These are phyloP conservation scores for Calonectria pseudoreteaudii DNA, from an alignment of 2,329 filamentous ascomycete genomes.

Conservation along the genomic window DNA sequence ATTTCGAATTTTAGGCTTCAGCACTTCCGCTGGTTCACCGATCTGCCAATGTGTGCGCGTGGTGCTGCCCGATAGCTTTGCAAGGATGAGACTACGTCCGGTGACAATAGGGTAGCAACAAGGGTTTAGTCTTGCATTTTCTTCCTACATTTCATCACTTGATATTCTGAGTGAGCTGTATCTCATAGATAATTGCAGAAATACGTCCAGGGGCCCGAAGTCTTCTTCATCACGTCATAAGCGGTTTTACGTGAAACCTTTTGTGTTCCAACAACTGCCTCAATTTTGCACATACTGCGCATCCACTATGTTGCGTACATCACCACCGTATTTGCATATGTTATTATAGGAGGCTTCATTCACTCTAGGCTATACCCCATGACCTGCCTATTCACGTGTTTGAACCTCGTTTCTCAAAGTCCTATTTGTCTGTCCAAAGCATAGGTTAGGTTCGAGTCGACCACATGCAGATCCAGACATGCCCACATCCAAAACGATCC, in stretches of 20 bases:
- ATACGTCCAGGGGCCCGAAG: neutral
- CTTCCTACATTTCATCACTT: neutral
- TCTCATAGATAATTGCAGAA: neutral
- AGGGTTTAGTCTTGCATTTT: neutral
- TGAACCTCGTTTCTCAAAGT: neutral
- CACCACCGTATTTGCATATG: neutral
- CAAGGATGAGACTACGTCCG: neutral
- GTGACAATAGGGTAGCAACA: neutral
- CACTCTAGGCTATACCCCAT: neutral
- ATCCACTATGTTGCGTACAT: neutral
- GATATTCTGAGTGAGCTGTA: neutral
- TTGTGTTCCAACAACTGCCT: neutral
- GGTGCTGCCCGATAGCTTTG: neutral
- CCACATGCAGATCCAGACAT: neutral
- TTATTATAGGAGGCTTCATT: neutral
- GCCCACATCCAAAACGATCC: neutral
- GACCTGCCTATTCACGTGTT: neutral
- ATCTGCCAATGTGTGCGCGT: no score
- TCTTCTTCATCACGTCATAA: neutral
- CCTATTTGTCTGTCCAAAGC: neutral
- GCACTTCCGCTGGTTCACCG: neutral
- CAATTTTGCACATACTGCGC: neutral
- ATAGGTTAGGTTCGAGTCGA: neutral
- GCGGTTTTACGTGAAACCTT: neutral
- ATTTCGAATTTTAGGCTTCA: neutral